phyloP scores from a whole-genome alignment of 2,329 filamentous ascomycete species.

The Verticillium isaacii region DNA sequence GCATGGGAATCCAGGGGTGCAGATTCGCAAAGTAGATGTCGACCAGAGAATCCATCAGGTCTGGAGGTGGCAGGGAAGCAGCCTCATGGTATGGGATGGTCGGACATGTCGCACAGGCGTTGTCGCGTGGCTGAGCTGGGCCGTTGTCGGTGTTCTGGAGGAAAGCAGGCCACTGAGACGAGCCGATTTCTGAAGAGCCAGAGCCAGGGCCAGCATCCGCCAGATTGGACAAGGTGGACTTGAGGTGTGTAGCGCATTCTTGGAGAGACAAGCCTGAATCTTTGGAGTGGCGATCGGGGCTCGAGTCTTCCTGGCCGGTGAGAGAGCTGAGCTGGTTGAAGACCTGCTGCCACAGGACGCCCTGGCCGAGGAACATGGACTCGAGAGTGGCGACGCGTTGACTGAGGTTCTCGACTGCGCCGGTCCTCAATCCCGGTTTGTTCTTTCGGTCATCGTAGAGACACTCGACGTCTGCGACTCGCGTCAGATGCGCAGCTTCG shows the following conservation, averaged over 20 bases:
- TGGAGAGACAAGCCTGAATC: slow-evolving; percentile 9
- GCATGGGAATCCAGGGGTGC: slow-evolving; percentile 34
- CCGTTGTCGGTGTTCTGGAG: neutral
- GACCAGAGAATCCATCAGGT: slow-evolving; percentile 26
- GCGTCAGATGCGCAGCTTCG: neutral
- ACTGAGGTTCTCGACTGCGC: slow-evolving; percentile 27
- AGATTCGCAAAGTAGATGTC: slow-evolving; percentile 29
- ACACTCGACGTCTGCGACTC: slow-evolving; percentile 19
- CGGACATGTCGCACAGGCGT: neutral
- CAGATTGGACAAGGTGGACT: slow-evolving; percentile 11
- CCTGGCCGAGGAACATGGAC: slow-evolving; percentile 33
- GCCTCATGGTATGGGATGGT: neutral
- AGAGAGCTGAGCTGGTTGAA: slow-evolving; percentile 13
- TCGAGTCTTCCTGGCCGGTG: neutral
- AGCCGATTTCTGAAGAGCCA: neutral
- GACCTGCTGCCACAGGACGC: slow-evolving; percentile 28
- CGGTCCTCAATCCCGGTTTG: slow-evolving; percentile 27
- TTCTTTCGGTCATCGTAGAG: slow-evolving; percentile 25
- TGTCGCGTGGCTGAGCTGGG: neutral
- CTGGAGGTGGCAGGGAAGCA: slow-evolving; percentile 16
- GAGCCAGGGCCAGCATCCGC: slow-evolving; percentile 3
- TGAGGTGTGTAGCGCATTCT: slow-evolving; percentile 16
- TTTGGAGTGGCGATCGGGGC: neutral
- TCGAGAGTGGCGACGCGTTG: slow-evolving; percentile 25
- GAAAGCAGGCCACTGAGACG: neutral